phyloP scores from a whole-genome alignment of 306 rosid species.

The Astragalus glycyphyllos region DNA sequence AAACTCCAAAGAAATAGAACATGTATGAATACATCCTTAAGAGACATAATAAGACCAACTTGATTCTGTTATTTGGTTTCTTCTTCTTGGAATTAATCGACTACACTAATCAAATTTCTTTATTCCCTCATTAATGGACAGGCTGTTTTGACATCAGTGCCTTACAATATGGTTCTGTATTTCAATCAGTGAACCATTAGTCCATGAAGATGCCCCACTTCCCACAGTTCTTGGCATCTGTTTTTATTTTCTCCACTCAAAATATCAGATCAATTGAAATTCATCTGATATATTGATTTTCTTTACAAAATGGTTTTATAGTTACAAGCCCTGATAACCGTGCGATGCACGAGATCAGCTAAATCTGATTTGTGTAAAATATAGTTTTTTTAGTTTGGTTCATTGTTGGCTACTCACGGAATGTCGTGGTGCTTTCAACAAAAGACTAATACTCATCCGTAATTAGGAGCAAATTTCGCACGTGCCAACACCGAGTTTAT shows the following conservation, averaged over 20 bases:
- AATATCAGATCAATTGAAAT: not conserved
- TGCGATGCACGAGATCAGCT: too few relatives aligned
- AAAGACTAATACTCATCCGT: too few relatives aligned
- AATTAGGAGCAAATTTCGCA: too few relatives aligned
- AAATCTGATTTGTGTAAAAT: too few relatives aligned
- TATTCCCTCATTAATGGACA: slow-evolving; percentile 38
- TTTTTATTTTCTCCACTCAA: not conserved
- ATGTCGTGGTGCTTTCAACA: too few relatives aligned
- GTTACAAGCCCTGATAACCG: too few relatives aligned
- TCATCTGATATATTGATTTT: too few relatives aligned
- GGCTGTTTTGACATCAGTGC: slow-evolving; percentile 40
- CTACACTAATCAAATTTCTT: slow-evolving; percentile 20
- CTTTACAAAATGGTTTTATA: too few relatives aligned
- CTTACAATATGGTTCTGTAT: slow-evolving; percentile 30
- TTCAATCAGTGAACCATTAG: slow-evolving; percentile 37
- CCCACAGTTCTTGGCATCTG: slow-evolving; percentile 3
- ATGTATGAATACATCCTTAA: slow-evolving; percentile 43
- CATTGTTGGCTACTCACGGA: too few relatives aligned
- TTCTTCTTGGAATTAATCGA: slow-evolving; percentile 57
- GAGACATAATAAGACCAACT: slow-evolving; percentile 66
- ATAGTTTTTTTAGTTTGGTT: too few relatives aligned
- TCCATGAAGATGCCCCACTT: slow-evolving; percentile 44
- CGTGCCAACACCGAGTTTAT: too few relatives aligned
- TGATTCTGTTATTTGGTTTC: slow-evolving; percentile 64
- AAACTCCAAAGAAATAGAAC: slow-evolving; percentile 67